Conservation (phyloP, 192 early-diverging fungal species). For the Backusella psychrophila region DNA sequence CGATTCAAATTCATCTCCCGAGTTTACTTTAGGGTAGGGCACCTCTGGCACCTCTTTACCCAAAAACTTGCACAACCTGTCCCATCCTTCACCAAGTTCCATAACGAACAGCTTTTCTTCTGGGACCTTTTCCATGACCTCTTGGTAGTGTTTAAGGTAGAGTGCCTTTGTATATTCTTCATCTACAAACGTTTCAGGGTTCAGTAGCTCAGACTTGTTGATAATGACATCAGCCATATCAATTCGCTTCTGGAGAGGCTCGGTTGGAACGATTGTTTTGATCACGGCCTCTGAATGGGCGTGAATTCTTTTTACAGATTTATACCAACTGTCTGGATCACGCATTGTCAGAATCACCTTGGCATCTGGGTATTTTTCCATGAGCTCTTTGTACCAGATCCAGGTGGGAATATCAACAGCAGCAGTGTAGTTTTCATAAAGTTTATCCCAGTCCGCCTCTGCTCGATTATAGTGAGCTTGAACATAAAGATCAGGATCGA, state of each 20-base stretch:
- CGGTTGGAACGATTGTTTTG: neutral
- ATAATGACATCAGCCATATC: neutral
- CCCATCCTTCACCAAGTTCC: slow-evolving; percentile 11
- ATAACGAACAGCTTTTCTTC: neutral
- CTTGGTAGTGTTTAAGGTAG: neutral
- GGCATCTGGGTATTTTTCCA: slow-evolving; percentile 20
- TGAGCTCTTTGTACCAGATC: slow-evolving; percentile 18
- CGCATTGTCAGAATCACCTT: slow-evolving; percentile 22
- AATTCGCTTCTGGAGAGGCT: neutral
- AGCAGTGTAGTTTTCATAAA: slow-evolving; percentile 12
- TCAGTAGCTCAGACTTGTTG: neutral
- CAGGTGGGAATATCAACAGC: slow-evolving; percentile 17
- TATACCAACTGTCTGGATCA: slow-evolving; percentile 21
- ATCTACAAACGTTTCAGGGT: neutral
- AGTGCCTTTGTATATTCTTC: neutral
- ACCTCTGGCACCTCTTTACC: neutral
- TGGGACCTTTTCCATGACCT: neutral
- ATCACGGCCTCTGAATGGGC: neutral
- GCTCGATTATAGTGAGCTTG: neutral
- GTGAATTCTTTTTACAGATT: neutral
- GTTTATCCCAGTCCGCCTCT: slow-evolving; percentile 14
- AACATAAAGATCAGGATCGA: neutral
- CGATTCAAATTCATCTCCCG: neutral
- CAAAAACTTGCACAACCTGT: neutral
- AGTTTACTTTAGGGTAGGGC: neutral